Conservation (phyloP, 1,284 basidiomycete species). For the Ustilago trichophora region DNA sequence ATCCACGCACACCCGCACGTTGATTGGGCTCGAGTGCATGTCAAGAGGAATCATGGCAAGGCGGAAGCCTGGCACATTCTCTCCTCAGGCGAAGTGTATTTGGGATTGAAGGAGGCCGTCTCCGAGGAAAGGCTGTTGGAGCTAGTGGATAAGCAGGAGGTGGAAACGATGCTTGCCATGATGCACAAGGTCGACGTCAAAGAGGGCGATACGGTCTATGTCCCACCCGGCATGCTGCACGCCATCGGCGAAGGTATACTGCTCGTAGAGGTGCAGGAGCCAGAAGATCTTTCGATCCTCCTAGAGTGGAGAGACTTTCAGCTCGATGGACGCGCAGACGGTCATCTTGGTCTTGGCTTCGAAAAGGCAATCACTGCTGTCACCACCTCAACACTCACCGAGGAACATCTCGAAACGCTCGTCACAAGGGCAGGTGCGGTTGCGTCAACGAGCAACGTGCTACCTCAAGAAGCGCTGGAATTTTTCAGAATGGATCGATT, state of each 20-base stretch:
- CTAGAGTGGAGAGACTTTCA: slow-evolving; percentile 34
- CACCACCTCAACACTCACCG: slow-evolving; percentile 1
- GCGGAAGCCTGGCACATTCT: slow-evolving; percentile 38
- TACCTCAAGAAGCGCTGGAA: slow-evolving; percentile 14
- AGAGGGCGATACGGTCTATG: slow-evolving; percentile 28
- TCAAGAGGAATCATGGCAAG: slow-evolving; percentile 31
- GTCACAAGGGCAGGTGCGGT: slow-evolving; percentile 2
- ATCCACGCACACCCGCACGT: slow-evolving; percentile 37
- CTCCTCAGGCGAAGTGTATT: slow-evolving; percentile 15
- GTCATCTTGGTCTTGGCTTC: slow-evolving; percentile 32
- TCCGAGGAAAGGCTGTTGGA: slow-evolving; percentile 10
- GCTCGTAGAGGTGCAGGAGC: slow-evolving; percentile 35
- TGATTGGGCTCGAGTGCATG: slow-evolving; percentile 22
- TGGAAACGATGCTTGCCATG: slow-evolving; percentile 24
- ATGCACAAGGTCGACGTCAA: slow-evolving; percentile 26
- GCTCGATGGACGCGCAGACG: slow-evolving; percentile 16
- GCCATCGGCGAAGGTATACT: slow-evolving; percentile 31
- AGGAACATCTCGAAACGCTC: slow-evolving; percentile 4
- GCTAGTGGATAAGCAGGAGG: slow-evolving; percentile 24
- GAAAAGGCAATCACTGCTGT: slow-evolving; percentile 34
- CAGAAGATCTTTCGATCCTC: slow-evolving; percentile 31
- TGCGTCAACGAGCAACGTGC: slow-evolving; percentile 7
- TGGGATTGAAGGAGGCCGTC: slow-evolving; percentile 14
- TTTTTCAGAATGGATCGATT: slow-evolving; percentile 34
- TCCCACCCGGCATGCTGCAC: slow-evolving; percentile 35